Percentiles rank a stretch among this genome's conserved stretches.
These are phyloP conservation scores for Eremothecium cymbalariae DNA, from an alignment of 1,139 yeast species.

Conservation along the genomic window DNA sequence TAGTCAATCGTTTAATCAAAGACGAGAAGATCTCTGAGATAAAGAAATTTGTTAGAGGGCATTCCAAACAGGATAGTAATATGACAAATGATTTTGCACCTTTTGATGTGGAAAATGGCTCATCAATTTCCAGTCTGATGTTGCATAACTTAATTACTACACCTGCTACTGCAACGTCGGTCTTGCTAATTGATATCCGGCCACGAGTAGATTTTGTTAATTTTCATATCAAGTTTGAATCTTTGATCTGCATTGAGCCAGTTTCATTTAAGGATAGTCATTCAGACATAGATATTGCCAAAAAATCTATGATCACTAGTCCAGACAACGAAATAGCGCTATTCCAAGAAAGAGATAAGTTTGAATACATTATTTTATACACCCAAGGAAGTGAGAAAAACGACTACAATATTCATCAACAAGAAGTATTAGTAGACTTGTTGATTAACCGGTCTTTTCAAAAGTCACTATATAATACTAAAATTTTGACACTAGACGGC, in stretches of 20 bases:
- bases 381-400: slow-evolving; percentile 35
- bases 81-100: not conserved
- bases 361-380: slow-evolving; percentile 56
- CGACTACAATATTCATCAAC: slow-evolving; percentile 19
- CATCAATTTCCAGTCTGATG: slow-evolving; percentile 14
- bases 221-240: slow-evolving; percentile 49
- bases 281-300: slow-evolving; percentile 55
- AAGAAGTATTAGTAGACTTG: slow-evolving; percentile 18
- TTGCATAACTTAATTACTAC: slow-evolving; percentile 16
- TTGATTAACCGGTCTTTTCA: slow-evolving; percentile 24
- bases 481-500: slow-evolving; percentile 18
- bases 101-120: slow-evolving; percentile 13
- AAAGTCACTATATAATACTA: slow-evolving; percentile 18
- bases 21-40: slow-evolving; percentile 24
- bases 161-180: slow-evolving; percentile 12
- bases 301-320: slow-evolving; percentile 44
- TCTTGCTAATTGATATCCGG: slow-evolving; percentile 60
- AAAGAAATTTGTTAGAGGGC: slow-evolving; percentile 20
- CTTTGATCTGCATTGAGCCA: slow-evolving; percentile 68
- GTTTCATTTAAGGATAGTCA: slow-evolving; percentile 39
- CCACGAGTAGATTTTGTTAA: slow-evolving; percentile 48
- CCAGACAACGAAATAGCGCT: slow-evolving; percentile 45
- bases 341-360: slow-evolving; percentile 47
- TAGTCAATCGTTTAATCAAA: slow-evolving; percentile 23
- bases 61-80: slow-evolving; percentile 9